Percentiles rank a stretch among this genome's conserved stretches.
Conservation (phyloP, 2,329 filamentous ascomycete genomes). For the Rutstroemia sp. region DNA sequence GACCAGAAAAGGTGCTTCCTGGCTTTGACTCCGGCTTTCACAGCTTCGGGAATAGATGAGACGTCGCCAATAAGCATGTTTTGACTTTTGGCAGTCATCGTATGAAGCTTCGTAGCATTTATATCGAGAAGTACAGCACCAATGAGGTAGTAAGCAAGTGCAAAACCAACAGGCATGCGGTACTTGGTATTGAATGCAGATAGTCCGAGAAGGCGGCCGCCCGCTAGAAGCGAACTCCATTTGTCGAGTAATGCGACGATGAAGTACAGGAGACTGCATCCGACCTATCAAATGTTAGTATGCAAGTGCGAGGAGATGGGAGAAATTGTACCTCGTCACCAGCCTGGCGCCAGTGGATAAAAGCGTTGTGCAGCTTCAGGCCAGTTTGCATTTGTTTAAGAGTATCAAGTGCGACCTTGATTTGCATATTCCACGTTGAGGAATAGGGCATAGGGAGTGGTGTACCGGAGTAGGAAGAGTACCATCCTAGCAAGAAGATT, state of each 20-base stretch:
- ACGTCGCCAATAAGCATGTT: conserved; percentile 5
- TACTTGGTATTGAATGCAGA: conserved; percentile 29
- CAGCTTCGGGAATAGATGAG: conserved; percentile 5
- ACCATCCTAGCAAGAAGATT: conserved; percentile 32
- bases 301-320: background rate
- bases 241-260: conserved; percentile 30
- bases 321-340: conserved; percentile 40
- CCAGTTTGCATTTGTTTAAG: conserved; percentile 28
- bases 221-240: conserved; percentile 25
- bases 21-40: conserved; percentile 27
- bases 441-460: conserved; percentile 28
- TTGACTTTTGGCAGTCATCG: conserved; percentile 4
- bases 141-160: conserved; percentile 34
- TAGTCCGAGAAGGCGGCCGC: conserved; percentile 31
- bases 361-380: conserved; percentile 28
- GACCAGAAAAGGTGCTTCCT: conserved; percentile 27
- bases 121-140: conserved; percentile 33
- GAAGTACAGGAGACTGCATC: conserved; percentile 30
- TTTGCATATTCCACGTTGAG: conserved; percentile 29
- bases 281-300: conserved; percentile 9
- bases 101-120: conserved; percentile 3
- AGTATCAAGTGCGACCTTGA: conserved; percentile 28
- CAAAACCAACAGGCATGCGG: conserved; percentile 37
- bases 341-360: conserved; percentile 29
- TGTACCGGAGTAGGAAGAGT: conserved; percentile 35